Conservation (phyloP, 176 grass and related monocot genomes). For the Alloteropsis semialata region DNA sequence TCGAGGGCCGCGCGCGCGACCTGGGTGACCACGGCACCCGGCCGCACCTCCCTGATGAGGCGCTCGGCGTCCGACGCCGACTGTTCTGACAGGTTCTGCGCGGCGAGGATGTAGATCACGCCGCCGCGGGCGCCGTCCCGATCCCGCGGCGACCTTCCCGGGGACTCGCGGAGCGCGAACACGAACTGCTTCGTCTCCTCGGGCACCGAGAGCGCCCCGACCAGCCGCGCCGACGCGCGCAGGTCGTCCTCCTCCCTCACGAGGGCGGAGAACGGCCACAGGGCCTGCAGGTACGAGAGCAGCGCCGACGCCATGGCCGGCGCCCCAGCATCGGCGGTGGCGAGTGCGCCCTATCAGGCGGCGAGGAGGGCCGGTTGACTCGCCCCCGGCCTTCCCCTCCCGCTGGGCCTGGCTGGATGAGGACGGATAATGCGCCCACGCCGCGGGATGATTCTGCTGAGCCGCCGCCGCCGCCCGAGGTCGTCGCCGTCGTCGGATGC, state of each 20-base stretch:
- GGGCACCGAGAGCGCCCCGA: slow-evolving; percentile 61
- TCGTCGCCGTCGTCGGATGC: not conserved
- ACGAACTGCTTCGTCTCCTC: slow-evolving; percentile 94
- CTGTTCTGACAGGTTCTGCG: slow-evolving; percentile 75
- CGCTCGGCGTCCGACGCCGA: slow-evolving; percentile 71
- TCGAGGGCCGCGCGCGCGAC: slow-evolving; percentile 52
- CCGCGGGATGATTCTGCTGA: not conserved
- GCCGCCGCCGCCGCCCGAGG: not conserved
- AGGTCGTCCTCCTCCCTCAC: slow-evolving; percentile 73
- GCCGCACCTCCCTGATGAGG: slow-evolving; percentile 75
- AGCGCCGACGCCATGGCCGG: slow-evolving; percentile 60
- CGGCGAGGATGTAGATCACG: slow-evolving; percentile 83
- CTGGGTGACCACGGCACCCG: slow-evolving; percentile 72
- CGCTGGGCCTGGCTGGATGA: not conserved
- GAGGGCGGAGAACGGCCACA: slow-evolving; percentile 74
- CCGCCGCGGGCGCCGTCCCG: not conserved
- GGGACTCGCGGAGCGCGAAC: slow-evolving; percentile 67
- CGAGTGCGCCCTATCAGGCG: slow-evolving; percentile 1
- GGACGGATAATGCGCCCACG: not conserved
- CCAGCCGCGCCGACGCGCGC: slow-evolving; percentile 51
- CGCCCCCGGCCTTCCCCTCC: not conserved
- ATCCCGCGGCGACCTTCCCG: slow-evolving; percentile 1
- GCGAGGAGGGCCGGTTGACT: not conserved
- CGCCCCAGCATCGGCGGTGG: slow-evolving; percentile 39
- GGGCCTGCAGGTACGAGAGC: slow-evolving; percentile 46